Base-by-base conservation (phyloP, 2,329 filamentous ascomycete species). In the Scolecobasidium constrictum region DNA sequence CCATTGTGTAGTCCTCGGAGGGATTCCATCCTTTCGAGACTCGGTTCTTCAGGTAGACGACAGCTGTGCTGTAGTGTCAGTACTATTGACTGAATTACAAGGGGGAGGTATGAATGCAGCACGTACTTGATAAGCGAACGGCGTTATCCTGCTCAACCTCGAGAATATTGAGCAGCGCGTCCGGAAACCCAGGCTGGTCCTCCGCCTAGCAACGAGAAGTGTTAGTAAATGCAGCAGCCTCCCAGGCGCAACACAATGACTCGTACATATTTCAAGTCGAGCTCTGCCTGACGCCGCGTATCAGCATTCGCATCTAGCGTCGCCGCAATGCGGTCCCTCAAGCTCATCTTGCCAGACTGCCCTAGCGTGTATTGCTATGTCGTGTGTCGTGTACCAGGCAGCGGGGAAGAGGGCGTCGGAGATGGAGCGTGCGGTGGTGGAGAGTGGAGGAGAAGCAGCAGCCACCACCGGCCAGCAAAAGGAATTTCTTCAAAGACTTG, bases 41-140 rank as follows among this genome's bases (percentile, higher is more conserved):
- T 60, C 88, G 83, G 68, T 98, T 96, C 71, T 98, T 98, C 62
- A 96, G 78, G 67, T 96, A 98, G 54, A 98, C 86, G 58, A 90
- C 88, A 57, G 87, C 90, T 95, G 63, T 42, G 38, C 47, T 41
- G 45, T 45, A 22, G 49, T 58, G 23, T 40, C 13, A 40, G 43
- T 11, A 13, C 17, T 5, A 6, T 20, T 9, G 26, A 48, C 53
- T 47, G 48, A 52, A 49, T 50, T 53, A 49, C 48, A 48, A 43
- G 48, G 44, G 36, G 33, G 47, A 34, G 40, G 43, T 41, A 48
- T 44, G 46, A 52, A n/a, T n/a, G n/a, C n/a, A n/a, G n/a, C 52
- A 69, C 80, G 58, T 83, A 96, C 90, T 86, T 48, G 90, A 90
- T 45, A 95, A 74, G 57, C 88, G 83, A 53, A 95, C 78, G 49